Base-by-base conservation (phyloP, 2,329 filamentous ascomycete genomes). In the Purpureocillium takamizusanense region DNA sequence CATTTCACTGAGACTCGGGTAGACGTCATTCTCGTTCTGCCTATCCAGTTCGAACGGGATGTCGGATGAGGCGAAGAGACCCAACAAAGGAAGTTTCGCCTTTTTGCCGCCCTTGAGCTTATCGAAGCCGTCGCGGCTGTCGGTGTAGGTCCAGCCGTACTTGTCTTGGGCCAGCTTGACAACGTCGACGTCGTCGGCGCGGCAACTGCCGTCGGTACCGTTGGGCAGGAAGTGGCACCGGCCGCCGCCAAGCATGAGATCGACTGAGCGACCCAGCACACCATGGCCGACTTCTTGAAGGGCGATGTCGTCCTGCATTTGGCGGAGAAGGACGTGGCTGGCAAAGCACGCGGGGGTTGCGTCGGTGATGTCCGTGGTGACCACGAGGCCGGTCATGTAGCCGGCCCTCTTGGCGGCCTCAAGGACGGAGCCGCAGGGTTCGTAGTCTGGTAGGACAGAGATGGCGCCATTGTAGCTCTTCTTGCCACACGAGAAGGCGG, bases 391-490 rank as follows among this genome's bases (percentile, higher is more conserved):
- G 3, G 92, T 98, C 63, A 80, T 82, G 57, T 95, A 97, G 12
- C 92, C 92, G 8, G 86, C 84, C 50, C 79, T 77, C 65, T 95
- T 94, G 29, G 92, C 92, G 4, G 92, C 92, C 66, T 98, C 92
- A 38, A 98, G 75, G 4, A 81, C 87, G 14, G 89, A 95, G 7
- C 90, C 92, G 59, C 92, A 98, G 4, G 92, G 87, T 23, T 78
- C 78, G 49, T 84, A 78, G 60, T 94, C 82, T 1, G 89, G 89
- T 13, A 94, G 70, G 38, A 94, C 83, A 9, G 87, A 85, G 50
- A 98, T 97, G 49, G 92, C 92, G 35, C 88, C 88, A 55, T 98
- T 98, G 67, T 98, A 98, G 59, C 83, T 94, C 76, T 98, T 98
- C 55, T 72, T 66, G 15, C 79, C 90, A 54, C 92, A 98, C 3